A percentile compares a stretch with the other conserved stretches of the same genome.
Evolutionary conservation across 371 early-diverging fungal species (phyloP).

Genomic region (Syncephalastrum monosporum): DNA sequence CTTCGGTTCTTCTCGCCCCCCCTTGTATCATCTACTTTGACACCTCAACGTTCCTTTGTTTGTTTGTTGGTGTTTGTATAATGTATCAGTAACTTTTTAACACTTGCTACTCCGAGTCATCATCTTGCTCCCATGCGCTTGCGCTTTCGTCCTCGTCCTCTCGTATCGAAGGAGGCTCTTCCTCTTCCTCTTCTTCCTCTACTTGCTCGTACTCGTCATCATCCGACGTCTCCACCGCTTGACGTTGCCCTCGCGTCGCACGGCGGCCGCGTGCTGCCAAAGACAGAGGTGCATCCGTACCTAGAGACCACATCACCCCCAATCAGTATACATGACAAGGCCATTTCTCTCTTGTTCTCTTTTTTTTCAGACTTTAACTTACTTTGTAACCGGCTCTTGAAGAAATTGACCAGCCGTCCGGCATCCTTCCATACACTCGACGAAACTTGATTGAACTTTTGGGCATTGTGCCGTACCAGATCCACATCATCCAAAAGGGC

Average conservation of each 20-base stretch:
- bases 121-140: too few species aligned
- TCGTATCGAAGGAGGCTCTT: slow-evolving; percentile 24
- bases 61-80: too few species aligned
- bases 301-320: slow-evolving; percentile 15
- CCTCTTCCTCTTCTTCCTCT: slow-evolving; percentile 20
- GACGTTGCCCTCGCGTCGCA: slow-evolving; percentile 15
- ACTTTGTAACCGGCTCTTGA: slow-evolving; percentile 51
- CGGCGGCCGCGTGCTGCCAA: slow-evolving; percentile 25
- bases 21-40: not conserved
- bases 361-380: slow-evolving; percentile 13
- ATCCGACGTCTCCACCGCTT: slow-evolving; percentile 42
- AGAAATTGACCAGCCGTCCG: slow-evolving; percentile 55
- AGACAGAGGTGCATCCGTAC: slow-evolving; percentile 44
- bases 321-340: too few species aligned
- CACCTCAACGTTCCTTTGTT: too few species aligned
- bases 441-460: slow-evolving; percentile 63
- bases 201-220: slow-evolving; percentile 43
- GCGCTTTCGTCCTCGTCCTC: slow-evolving; percentile 7
- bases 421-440: slow-evolving; percentile 62
- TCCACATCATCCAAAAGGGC: slow-evolving; percentile 68
- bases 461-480: slow-evolving; percentile 66
- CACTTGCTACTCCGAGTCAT: too few species aligned
- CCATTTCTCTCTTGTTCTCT: too few species aligned
- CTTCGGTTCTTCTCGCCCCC: too few species aligned
- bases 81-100: too few species aligned